Conservation (phyloP, 2,329 filamentous ascomycete species). For the Fusarium sulawesiense region DNA sequence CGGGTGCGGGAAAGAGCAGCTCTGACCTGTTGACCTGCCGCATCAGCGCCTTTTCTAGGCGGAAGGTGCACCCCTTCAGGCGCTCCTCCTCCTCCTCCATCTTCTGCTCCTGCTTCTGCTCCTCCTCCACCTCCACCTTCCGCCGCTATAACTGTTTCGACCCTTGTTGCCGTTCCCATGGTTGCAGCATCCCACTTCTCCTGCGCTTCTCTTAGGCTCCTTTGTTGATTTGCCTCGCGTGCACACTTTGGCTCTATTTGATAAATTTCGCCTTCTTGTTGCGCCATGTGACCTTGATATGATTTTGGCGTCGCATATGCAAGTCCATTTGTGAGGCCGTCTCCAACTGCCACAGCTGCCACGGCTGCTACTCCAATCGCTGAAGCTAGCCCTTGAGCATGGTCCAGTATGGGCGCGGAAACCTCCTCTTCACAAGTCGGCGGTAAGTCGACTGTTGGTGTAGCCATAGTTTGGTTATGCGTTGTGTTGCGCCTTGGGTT, state of each 20-base stretch:
- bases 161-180: slow-evolving; percentile 28
- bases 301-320: slow-evolving; percentile 19
- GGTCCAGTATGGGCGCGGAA: slow-evolving; percentile 40
- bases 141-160: slow-evolving; percentile 31
- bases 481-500: not conserved
- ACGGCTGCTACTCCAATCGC: slow-evolving; percentile 44
- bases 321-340: slow-evolving; percentile 25
- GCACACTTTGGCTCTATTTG: slow-evolving; percentile 3
- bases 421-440: slow-evolving; percentile 44
- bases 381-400: slow-evolving; percentile 43
- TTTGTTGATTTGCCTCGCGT: slow-evolving; percentile 36
- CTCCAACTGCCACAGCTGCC: slow-evolving; percentile 38
- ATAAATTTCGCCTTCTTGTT: slow-evolving; percentile 5
- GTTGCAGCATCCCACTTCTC: slow-evolving; percentile 41
- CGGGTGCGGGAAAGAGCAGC: slow-evolving; percentile 37
- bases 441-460: slow-evolving; percentile 43
- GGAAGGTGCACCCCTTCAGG: slow-evolving; percentile 31
- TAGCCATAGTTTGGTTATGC: slow-evolving; percentile 33
- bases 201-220: slow-evolving; percentile 37
- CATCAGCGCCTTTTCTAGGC: slow-evolving; percentile 39
- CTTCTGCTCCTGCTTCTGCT: slow-evolving; percentile 17
- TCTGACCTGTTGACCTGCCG: slow-evolving; percentile 38
- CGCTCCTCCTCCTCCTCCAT: slow-evolving; percentile 2
- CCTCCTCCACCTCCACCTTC: slow-evolving; percentile 26
- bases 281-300: slow-evolving; percentile 7